Evolutionary conservation across 345 rosid species (phyloP).

Genomic region (Euphorbia tirucalli): DNA sequence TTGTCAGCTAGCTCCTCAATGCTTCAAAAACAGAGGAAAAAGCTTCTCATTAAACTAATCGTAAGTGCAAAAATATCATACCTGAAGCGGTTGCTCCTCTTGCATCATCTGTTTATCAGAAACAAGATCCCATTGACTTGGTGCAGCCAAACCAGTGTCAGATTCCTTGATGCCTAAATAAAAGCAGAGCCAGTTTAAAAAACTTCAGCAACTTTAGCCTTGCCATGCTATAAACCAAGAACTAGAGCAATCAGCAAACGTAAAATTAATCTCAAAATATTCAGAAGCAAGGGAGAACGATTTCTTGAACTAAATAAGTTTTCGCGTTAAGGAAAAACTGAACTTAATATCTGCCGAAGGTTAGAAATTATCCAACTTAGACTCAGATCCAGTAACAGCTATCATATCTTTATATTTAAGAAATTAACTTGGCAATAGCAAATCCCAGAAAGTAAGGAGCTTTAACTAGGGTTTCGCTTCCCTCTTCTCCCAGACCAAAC

Average conservation of each 20-base stretch:
- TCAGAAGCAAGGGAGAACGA: too few species aligned
- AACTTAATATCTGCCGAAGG: too few species aligned
- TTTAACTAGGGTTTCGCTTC: not conserved
- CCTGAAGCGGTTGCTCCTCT: slow-evolving; percentile 97
- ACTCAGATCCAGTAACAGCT: not conserved
- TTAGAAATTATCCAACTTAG: not conserved
- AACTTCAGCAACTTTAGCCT: not conserved
- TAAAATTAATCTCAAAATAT: not conserved
- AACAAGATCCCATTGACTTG: slow-evolving; percentile 99
- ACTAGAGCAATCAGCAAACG: not conserved
- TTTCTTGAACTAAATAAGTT: too few species aligned
- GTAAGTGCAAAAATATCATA: not conserved
- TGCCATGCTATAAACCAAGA: not conserved
- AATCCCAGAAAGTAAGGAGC: not conserved
- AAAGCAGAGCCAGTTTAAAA: not conserved
- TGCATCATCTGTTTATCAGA: slow-evolving; percentile 99
- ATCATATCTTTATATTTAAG: not conserved
- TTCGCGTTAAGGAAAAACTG: too few species aligned
- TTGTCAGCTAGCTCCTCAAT: not conserved
- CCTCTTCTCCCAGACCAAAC: not conserved
- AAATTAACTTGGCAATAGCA: not conserved
- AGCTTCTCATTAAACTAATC: not conserved
- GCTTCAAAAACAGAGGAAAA: not conserved
- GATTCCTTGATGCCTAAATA: slow-evolving; percentile 86
- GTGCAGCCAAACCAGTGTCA: slow-evolving; percentile 94